Evolutionary conservation across 2,329 filamentous ascomycete species (phyloP), one percentile per base, ranked within the genome.

Genomic region (Periconia sp.): DNA sequence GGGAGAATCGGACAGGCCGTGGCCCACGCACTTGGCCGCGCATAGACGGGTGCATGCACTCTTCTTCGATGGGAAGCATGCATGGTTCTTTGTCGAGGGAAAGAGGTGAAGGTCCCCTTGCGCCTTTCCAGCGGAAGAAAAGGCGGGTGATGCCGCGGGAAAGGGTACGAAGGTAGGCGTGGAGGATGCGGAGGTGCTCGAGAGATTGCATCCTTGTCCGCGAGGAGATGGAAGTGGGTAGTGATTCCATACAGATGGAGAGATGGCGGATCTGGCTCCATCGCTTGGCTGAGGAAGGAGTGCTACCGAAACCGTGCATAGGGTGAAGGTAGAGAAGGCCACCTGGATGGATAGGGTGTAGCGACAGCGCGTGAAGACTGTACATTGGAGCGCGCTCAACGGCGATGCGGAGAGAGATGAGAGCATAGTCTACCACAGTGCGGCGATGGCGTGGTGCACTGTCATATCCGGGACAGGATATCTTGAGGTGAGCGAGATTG

Each of bases 371-470:
- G 58, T 81, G 78, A 14, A 96, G 82, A 53, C 80, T 82, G 47
- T 77, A 78, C 46, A 94, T 76, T 1, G 86, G 84, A 10, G 87
- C 84, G 50, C 87, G 83, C 76, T 96, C 92, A 30, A 95, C 76
- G 13, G 92, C 88, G 59, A 96, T 91, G 59, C 91, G 88, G 51
- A 96, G 77, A 59, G 90, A 94, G 69, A 95, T 91, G 56, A 96
- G 85, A 3, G 91, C 91, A 68, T 94, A 96, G 79, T 96, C 92
- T 55, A 96, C 90, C 46, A 88, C 85, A 71, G 86, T 87, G 45
- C 90, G 84, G 37, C 91, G 83, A 69, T 92, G 91, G 43, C 88
- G 81, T 70, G 91, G 86, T 37, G 69, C 57, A 9, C 81, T 77
- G 54, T 86, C 79, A 71, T 92, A 88, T 37, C 85, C 88, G 6